Conservation (phyloP, 106 monocot species). For the Dendrobium nobile region DNA sequence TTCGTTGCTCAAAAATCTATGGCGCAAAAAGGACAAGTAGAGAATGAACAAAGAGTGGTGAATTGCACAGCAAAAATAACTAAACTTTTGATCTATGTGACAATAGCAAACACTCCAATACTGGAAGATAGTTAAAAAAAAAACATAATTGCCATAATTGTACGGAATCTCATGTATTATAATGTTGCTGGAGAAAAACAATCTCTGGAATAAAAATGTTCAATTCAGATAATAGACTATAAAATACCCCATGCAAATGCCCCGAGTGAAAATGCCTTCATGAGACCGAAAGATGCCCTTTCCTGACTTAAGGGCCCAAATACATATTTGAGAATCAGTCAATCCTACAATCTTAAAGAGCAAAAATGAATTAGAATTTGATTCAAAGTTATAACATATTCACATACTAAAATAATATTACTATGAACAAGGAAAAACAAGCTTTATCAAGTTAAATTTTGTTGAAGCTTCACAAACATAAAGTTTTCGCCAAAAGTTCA, state of each 20-base stretch:
- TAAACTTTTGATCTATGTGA: background rate
- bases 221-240: background rate
- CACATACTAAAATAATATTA: background rate
- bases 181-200: background rate
- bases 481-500: background rate
- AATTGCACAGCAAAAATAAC: background rate
- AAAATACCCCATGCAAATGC: conserved; percentile 74
- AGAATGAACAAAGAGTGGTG: background rate
- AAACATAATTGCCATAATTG: background rate
- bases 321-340: conserved; percentile 50
- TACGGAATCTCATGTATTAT: background rate
- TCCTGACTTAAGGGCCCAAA: conserved; percentile 73
- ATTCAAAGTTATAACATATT: background rate
- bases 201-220: background rate
- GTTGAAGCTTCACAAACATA: background rate
- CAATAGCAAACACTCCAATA: background rate
- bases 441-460: background rate
- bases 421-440: background rate
- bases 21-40: background rate
- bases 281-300: conserved; percentile 45
- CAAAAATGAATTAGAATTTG: conserved; percentile 10
- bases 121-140: background rate
- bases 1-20: background rate
- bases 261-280: conserved; percentile 41
- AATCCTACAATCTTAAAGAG: conserved; percentile 77